Evolutionary conservation across 2,329 filamentous ascomycete genomes (phyloP), one percentile per base, ranked within the genome.

Genomic region (Hymenoscyphus fructigenus): DNA sequence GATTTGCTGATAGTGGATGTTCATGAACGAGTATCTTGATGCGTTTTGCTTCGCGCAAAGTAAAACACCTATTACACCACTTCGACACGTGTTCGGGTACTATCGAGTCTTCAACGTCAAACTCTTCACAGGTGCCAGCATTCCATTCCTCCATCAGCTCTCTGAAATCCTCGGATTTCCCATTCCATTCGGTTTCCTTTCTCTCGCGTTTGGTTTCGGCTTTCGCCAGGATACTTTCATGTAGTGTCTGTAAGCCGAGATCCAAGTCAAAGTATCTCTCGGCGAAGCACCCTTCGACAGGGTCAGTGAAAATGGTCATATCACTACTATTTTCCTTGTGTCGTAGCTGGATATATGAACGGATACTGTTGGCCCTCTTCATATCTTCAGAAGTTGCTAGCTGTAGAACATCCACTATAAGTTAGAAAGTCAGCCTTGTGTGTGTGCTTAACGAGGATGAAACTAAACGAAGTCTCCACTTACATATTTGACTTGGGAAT

Each of bases 381-480:
- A 91, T 82, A 10, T 87, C 82, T 1, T 70, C 53, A 0, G 76
- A 67, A 0, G 73, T 75, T 0, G 81, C 75, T 0, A 91, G 68
- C 3, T 86, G 83, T 0, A 91, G 76, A 1, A 81, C 77, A 68
- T 90, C 81, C 1, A 91, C 44, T 50, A 23, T 1, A 26, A 26
- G 20, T 9, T 20, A 14, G 41, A 20, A 20, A 17, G 41, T 47
- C 17, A 47, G 41, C 41, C n/a, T n/a, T 32, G 29, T 32, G 5
- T 17, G 17, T 2, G 15, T n/a, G n/a, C n/a, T n/a, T n/a, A 44
- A 17, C 17, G 38, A 5, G 15, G 5, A 6, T 44, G 38, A 32
- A 7, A n/a, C 38, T n/a, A 17, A 6, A 17, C 3, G 3, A 44
- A 44, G 17, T 44, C 38, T 17, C 5, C 5, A 47, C 44, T 50